Base-by-base conservation (phyloP, 208 protist species). In the Leishmania tarentolae region DNA sequence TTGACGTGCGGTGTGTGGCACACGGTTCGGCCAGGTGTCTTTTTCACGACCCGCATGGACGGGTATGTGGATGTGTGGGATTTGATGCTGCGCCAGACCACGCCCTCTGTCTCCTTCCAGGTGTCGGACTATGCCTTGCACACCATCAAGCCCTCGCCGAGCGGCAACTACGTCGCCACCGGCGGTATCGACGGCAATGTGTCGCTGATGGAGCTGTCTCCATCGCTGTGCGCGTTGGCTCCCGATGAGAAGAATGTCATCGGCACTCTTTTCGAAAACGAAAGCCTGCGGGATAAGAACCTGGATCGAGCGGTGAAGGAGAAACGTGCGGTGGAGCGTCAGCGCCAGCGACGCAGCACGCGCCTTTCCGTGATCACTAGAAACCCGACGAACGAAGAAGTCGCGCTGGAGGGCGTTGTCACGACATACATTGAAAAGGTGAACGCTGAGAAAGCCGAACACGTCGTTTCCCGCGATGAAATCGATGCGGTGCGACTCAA, bases 41-140 rank as follows among this genome's bases (percentile, higher is more conserved):
- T 99, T 87, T 96, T 99, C 87, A 98, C 97, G 24, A 98, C 97
- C 13, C 98, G 98, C 80, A 98, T 98, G 96, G 98, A 99, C 87
- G 98, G 98, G 76, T 96, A 93, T 74, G 81, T 99, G 24, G 98
- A 99, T 87, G 78, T 99, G 35, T 99, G 98, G 98, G 98, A 99
- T 84, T 88, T 98, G 61, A 93, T 98, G 87, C 90, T 98, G 79
- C 97, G 98, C 47, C 97, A 99, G 78, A 98, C 96, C 37, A 91
- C 97, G 1, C 96, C 98, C 0, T 83, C 96, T 47, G 87, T 99
- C 56, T 96, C 95, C 72, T 81, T 99, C 61, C 96, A 98, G 83
- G 90, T 99, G 17, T 97, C 94, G 9, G 94, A 99, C 76, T 95
- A 96, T 83, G 92, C 92, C 44, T 79, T 98, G 53, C 95, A 98